A percentile compares a stretch with the other conserved stretches of the same genome.
Evolutionary conservation across 2,329 filamentous ascomycete genomes (phyloP).

Genomic region (Hymenotorrendiella dingleyae): DNA sequence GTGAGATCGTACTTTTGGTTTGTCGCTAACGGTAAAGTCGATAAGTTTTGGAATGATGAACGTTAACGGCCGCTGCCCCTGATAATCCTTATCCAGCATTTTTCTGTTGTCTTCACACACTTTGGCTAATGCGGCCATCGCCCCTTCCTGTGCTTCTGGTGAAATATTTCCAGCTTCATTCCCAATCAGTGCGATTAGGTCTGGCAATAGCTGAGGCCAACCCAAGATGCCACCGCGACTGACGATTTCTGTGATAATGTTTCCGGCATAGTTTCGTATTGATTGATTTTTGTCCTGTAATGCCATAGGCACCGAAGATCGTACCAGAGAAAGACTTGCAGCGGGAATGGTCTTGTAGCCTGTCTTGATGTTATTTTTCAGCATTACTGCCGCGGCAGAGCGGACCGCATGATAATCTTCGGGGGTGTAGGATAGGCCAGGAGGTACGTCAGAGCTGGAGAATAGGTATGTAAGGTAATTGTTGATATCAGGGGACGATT

Average conservation of each 20-base stretch:
- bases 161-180: slow-evolving; percentile 65
- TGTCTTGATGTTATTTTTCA: slow-evolving; percentile 86
- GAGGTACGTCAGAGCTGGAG: slow-evolving; percentile 60
- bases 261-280: slow-evolving; percentile 85
- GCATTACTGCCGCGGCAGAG: slow-evolving; percentile 83
- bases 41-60: slow-evolving; percentile 88
- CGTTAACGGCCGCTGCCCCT: slow-evolving; percentile 80
- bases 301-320: slow-evolving; percentile 68
- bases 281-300: slow-evolving; percentile 76
- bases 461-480: slow-evolving; percentile 95
- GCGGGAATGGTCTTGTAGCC: slow-evolving; percentile 72
- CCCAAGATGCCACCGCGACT: slow-evolving; percentile 76
- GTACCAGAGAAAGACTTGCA: slow-evolving; percentile 68
- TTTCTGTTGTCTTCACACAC: slow-evolving; percentile 95
- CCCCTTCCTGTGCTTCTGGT: slow-evolving; percentile 76
- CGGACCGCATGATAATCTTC: slow-evolving; percentile 70
- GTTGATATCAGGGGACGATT: slow-evolving; percentile 84
- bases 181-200: slow-evolving; percentile 71
- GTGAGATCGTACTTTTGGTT: slow-evolving; percentile 71
- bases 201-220: slow-evolving; percentile 86
- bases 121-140: slow-evolving; percentile 87
- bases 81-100: slow-evolving; percentile 78
- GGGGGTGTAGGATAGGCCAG: slow-evolving; percentile 51
- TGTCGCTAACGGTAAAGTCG: slow-evolving; percentile 71
- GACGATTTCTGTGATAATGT: slow-evolving; percentile 89